Evolutionary conservation across 2,329 filamentous ascomycete genomes (phyloP).

Genomic region (Botrytis cinerea): DNA sequence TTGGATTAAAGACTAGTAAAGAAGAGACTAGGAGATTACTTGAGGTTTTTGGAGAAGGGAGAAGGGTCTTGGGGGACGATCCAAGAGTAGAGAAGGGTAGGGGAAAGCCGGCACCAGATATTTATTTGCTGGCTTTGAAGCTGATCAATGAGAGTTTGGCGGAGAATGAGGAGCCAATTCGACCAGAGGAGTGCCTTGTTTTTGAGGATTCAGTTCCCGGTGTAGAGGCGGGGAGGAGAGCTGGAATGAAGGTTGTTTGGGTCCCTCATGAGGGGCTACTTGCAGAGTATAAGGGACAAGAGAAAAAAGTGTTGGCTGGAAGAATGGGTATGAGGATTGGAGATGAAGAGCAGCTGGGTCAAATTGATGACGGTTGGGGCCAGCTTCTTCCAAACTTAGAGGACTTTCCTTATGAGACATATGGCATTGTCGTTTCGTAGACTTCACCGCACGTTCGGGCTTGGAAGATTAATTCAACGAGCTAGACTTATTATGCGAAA

Average conservation of each 20-base stretch:
- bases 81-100: conserved; percentile 70
- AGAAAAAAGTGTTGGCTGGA: conserved; percentile 82
- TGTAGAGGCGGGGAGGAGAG: conserved; percentile 84
- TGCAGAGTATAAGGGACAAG: conserved; percentile 72
- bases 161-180: conserved; percentile 63
- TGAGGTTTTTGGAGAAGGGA: conserved; percentile 78
- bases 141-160: conserved; percentile 76
- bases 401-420: conserved; percentile 59
- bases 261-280: conserved; percentile 79
- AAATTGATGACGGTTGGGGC: conserved; percentile 62
- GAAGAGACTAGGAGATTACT: conserved; percentile 43
- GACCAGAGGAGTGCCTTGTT: conserved; percentile 85
- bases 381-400: conserved; percentile 54
- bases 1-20: conserved; percentile 25
- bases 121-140: conserved; percentile 83
- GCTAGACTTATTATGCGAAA: not conserved
- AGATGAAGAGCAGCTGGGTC: conserved; percentile 60
- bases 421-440: conserved; percentile 50
- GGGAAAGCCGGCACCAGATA: conserved; percentile 93
- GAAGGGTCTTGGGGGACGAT: conserved; percentile 85
- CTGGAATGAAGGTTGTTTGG: conserved; percentile 95
- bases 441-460: not conserved
- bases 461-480: not conserved
- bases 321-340: conserved; percentile 52
- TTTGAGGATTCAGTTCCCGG: conserved; percentile 96